Evolutionary conservation across 202 grass and related monocot species (phyloP).

Genomic region (Panicum virgatum): DNA sequence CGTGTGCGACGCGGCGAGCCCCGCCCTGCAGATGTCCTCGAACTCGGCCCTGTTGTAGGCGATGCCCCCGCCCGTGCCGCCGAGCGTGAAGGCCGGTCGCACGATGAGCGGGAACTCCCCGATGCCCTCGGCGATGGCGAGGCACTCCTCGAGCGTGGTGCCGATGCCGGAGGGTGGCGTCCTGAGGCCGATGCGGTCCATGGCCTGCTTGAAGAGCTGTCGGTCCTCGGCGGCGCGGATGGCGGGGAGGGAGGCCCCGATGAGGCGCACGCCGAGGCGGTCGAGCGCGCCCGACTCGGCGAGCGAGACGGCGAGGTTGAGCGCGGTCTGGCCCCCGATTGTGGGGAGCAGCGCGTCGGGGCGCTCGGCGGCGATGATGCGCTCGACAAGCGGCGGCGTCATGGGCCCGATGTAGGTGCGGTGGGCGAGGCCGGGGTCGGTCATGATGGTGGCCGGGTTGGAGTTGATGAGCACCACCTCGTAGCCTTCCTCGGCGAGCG

Average conservation of each 20-base stretch:
- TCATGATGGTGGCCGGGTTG: slow-evolving; percentile 98
- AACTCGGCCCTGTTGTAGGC: slow-evolving; percentile 91
- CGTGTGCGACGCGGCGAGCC: slow-evolving; percentile 70
- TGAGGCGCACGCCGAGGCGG: slow-evolving; percentile 67
- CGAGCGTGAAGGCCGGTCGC: slow-evolving; percentile 88
- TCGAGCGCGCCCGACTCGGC: slow-evolving; percentile 78
- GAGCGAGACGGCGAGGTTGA: slow-evolving; percentile 94
- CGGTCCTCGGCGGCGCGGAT: slow-evolving; percentile 92
- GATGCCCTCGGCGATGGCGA: slow-evolving; percentile 65
- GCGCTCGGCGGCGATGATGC: slow-evolving; percentile 71
- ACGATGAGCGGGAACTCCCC: slow-evolving; percentile 88
- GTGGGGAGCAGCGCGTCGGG: slow-evolving; percentile 90
- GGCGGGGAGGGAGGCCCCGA: slow-evolving; percentile 80
- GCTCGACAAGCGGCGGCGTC: slow-evolving; percentile 82
- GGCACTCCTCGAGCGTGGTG: slow-evolving; percentile 81
- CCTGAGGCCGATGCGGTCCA: slow-evolving; percentile 88
- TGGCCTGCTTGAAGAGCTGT: slow-evolving; percentile 88
- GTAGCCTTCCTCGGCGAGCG: slow-evolving; percentile 83
- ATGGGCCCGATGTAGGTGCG: slow-evolving; percentile 97
- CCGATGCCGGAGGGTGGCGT: slow-evolving; percentile 91
- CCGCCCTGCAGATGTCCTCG: slow-evolving; percentile 79
- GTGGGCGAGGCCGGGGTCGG: slow-evolving; percentile 84
- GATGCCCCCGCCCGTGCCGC: slow-evolving; percentile 92
- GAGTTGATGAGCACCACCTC: slow-evolving; percentile 95
- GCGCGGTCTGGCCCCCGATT: slow-evolving; percentile 96